Evolutionary conservation across 148 eudicot genomes (phyloP), one percentile per base, ranked within the genome.

Genomic region (Camellia sinensis): DNA sequence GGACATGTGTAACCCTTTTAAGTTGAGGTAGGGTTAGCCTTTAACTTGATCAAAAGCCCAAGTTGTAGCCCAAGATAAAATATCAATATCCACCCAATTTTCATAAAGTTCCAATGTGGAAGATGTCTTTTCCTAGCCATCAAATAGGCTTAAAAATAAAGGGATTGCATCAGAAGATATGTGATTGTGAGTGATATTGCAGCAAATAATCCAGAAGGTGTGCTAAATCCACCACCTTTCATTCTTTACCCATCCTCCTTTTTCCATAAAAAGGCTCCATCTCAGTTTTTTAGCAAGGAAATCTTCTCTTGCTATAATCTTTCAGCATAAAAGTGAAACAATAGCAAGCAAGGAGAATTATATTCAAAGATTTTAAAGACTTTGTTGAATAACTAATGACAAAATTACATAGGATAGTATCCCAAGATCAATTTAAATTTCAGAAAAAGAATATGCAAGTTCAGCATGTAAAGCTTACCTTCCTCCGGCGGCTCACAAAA

Each of bases 401-500:
- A 18, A 18, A 21, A 69, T 44, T 45, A 19, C 3, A 22, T 48
- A 48, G 4, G 19, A 19, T 66, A 66, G 5, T 52, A 56, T 54
- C 52, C 18, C 18, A 82, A 73, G 19, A 72, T 22, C 45, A 66
- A 82, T 52, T 41, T 18, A 19, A 64, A 19, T 60, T 76, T 57
- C n/a, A 56, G 59, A 9, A 60, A 63, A 46, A 9, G 6, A 77
- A 68, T 22, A 81, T 19, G 56, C 11, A 72, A 71, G 48, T 29
- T n/a, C 59, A 46, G 71, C 64, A 80, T 19, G 22, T 64, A 40
- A 29, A 45, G 77, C 79, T 84, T 89, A 96, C 99, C 99, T 86
- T 96, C 99, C 85, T 96, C 99, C 2, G 98, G 99, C 67, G 99
- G 99, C 83, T 96, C 99, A 78, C 97, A 92, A 83, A 92, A 94